A percentile compares a stretch with the other conserved stretches of the same genome.
These are phyloP conservation scores for Neurospora sp. DNA, from an alignment of 495 filamentous ascomycete species.

Conservation along the genomic window DNA sequence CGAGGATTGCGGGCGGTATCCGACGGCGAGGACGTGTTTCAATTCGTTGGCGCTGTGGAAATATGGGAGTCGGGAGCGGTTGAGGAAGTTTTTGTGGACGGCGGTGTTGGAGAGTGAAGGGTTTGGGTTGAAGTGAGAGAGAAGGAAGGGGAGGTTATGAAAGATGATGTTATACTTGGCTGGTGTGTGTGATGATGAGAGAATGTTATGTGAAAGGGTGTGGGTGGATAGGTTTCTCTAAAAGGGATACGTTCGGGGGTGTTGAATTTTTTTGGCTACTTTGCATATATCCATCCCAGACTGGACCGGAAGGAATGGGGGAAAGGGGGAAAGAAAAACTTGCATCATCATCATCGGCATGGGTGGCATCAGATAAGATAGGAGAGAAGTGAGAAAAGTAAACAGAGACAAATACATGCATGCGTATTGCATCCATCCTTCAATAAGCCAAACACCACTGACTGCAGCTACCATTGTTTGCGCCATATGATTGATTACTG, in stretches of 20 bases:
- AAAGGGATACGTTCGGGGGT: not conserved
- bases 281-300: not conserved
- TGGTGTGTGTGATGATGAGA: not conserved
- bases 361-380: not conserved
- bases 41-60: conserved; percentile 72
- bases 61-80: conserved; percentile 51
- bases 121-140: conserved; percentile 72
- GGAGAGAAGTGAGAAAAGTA: not conserved
- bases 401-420: not conserved
- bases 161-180: not conserved
- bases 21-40: conserved; percentile 85
- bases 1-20: conserved; percentile 62
- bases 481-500: too few species aligned
- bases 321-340: not conserved
- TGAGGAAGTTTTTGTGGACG: conserved; percentile 70
- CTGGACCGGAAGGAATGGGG: not conserved
- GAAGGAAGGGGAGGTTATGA: not conserved
- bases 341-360: not conserved
- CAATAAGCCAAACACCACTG: not conserved
- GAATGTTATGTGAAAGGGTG: not conserved
- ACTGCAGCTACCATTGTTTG: not conserved
- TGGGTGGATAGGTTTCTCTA: not conserved
- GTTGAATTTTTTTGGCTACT: not conserved
- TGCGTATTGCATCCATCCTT: not conserved
- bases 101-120: conserved; percentile 87